Evolutionary conservation across 306 rosid genomes (phyloP), one percentile per base, ranked within the genome.

Genomic region (Acacia acuminata): DNA sequence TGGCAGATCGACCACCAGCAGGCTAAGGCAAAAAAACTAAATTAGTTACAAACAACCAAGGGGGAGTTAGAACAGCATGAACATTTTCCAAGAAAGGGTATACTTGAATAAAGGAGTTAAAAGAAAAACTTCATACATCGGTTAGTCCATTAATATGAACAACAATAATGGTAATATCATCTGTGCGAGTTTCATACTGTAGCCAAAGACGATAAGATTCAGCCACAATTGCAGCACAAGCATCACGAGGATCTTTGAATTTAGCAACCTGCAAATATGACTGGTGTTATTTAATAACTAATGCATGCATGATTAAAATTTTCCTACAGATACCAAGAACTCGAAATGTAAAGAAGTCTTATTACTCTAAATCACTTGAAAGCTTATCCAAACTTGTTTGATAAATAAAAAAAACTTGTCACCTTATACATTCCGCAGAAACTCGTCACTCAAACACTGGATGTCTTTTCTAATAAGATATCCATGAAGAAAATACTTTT

Each of bases 181-280:
- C 99, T 45, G 99, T 96, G 78, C 99, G 99, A 83, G 99, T 94
- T 88, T 96, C 99, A 77, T 87, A 96, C 82, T 96, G 99, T 42
- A 96, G 92, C 99, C 99, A 96, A 74, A 90, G 99, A 55, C 97
- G 88, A 89, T 96, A 96, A 79, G 99, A 92, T 84, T 96, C 98
- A 15, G 98, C 99, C 47, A 96, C 99, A 77, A 96, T 91, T 47
- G 98, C 99, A 69, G 97, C 99, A 87, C 99, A 96, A 89, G 99
- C 99, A 92, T 94, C 99, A 34, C 94, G 98, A 10, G 98, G 97
- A 87, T 96, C 99, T 80, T 92, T 91, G 86, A 85, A 90, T 83
- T 94, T 96, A 20, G 93, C 88, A 83, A 92, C 98, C 98, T 96
- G 89, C 53, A 88, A 82, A 80, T 70, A 80, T 32, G 61, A 77